Evolutionary conservation across 768 basidiomycete genomes (phyloP).

Genomic region (Suillus subluteus): DNA sequence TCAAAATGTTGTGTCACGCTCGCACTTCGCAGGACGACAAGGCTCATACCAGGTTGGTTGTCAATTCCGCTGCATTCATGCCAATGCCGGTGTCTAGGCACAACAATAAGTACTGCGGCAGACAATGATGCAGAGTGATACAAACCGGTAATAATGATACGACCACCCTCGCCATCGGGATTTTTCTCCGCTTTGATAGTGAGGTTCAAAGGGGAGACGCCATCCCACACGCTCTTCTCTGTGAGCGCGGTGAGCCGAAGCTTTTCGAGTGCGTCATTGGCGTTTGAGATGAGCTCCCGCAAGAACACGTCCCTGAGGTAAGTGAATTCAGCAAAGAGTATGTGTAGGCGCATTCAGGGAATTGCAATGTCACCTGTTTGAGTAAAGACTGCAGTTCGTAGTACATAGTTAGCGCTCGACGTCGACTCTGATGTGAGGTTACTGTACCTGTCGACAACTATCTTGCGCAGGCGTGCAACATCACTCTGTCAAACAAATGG

Average conservation of each 20-base stretch:
- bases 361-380: constrained; percentile 58
- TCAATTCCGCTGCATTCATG: constrained; percentile 92
- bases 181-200: constrained; percentile 80
- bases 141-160: constrained; percentile 75
- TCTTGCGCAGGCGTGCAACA: constrained; percentile 88
- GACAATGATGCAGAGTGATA: constrained; percentile 3
- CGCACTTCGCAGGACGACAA: background rate
- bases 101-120: constrained; percentile 12
- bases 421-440: constrained; percentile 9
- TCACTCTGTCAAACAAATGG: constrained; percentile 64
- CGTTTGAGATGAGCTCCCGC: constrained; percentile 90
- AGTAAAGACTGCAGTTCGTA: constrained; percentile 65
- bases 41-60: constrained; percentile 62
- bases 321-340: constrained; percentile 10
- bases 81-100: constrained; percentile 90
- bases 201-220: constrained; percentile 79
- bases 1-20: constrained; percentile 4
- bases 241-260: constrained; percentile 83
- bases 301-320: constrained; percentile 73
- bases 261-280: constrained; percentile 97
- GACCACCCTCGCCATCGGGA: constrained; percentile 68
- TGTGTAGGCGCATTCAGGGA: background rate
- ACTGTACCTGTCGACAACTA: constrained; percentile 84
- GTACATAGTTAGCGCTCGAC: background rate
- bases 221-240: constrained; percentile 72